A percentile compares a stretch with the other conserved stretches of the same genome.
phyloP scores from a whole-genome alignment of 129 eudicot species.

The Ambrosia artemisiifolia region DNA sequence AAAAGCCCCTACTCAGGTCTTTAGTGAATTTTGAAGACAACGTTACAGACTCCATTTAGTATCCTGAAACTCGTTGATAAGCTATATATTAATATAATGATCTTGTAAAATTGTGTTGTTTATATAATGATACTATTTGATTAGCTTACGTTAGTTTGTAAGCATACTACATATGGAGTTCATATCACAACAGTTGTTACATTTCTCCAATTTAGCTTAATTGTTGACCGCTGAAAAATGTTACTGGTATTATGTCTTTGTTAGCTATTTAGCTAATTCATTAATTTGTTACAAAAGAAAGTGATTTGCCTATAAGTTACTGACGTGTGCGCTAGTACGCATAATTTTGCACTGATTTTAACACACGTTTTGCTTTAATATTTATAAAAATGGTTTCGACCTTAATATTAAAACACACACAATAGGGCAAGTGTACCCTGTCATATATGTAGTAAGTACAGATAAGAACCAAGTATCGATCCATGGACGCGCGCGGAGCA shows the following conservation, averaged over 20 bases:
- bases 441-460: too few species aligned
- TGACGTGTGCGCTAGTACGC: too few species aligned
- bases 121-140: neutral
- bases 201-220: neutral
- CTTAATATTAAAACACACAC: too few species aligned
- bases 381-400: too few species aligned
- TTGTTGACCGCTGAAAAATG: neutral
- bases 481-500: too few species aligned
- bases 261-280: neutral
- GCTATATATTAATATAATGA: neutral
- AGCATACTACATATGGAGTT: neutral
- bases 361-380: too few species aligned
- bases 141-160: neutral
- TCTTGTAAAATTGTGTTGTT: neutral
- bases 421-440: too few species aligned
- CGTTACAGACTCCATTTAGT: neutral
- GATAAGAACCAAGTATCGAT: too few species aligned
- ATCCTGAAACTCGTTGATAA: neutral
- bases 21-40: neutral
- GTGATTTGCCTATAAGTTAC: neutral
- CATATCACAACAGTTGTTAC: neutral
- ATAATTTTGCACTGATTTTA: too few species aligned
- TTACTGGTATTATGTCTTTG: neutral
- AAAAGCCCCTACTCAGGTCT: neutral
- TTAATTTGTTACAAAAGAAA: neutral